A percentile compares a stretch with the other conserved stretches of the same genome.
These are phyloP conservation scores for Deakozyma indianensis DNA, from an alignment of 805 yeast genomes.

Conservation along the genomic window DNA sequence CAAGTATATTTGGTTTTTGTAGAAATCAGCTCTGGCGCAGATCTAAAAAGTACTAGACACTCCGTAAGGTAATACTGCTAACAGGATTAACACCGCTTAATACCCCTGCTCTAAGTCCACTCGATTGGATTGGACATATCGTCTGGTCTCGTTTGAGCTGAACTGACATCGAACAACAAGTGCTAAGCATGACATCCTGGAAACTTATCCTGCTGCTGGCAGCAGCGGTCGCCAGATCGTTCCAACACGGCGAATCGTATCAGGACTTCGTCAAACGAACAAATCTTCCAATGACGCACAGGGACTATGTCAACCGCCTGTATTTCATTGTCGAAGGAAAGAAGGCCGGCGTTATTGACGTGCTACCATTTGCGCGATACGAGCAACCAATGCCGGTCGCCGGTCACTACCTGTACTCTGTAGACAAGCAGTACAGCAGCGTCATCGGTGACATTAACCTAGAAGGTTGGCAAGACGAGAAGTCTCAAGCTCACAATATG, in stretches of 20 bases:
- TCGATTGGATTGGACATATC: no score
- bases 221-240: neutral
- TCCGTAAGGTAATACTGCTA: no score
- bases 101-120: no score
- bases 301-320: conserved; percentile 36
- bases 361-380: conserved; percentile 17
- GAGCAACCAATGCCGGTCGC: conserved; percentile 55
- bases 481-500: neutral
- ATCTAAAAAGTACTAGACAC: no score
- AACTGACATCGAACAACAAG: no score
- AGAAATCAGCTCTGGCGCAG: no score
- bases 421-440: conserved; percentile 20
- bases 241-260: neutral
- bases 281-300: conserved; percentile 6
- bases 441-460: conserved; percentile 6
- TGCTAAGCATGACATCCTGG: no score
- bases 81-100: no score
- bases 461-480: conserved; percentile 1
- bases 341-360: conserved; percentile 14
- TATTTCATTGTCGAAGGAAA: conserved; percentile 53
- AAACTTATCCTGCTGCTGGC: no score
- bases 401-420: conserved; percentile 54
- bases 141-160: no score
- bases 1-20: no score
- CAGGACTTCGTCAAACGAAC: neutral